phyloP scores from a whole-genome alignment of 1,284 basidiomycete genomes.

The Fomitopsis palustris region DNA sequence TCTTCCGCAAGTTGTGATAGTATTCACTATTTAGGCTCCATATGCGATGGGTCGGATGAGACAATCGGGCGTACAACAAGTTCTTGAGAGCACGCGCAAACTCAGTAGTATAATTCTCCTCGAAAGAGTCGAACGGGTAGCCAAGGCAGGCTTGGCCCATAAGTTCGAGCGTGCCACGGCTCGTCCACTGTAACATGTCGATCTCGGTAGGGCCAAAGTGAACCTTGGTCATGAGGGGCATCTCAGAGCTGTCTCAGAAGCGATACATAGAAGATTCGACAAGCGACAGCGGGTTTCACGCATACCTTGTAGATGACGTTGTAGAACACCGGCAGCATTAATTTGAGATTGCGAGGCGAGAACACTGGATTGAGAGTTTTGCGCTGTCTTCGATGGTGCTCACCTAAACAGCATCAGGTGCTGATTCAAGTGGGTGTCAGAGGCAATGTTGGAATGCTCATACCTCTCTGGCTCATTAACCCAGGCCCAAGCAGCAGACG shows the following conservation, averaged over 20 bases:
- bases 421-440: conserved; percentile 12
- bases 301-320: not conserved
- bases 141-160: conserved; percentile 36
- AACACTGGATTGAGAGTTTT: conserved; percentile 27
- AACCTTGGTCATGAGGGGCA: conserved; percentile 14
- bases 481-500: conserved; percentile 7
- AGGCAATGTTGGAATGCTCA: not conserved
- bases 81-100: not conserved
- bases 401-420: conserved; percentile 18
- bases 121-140: conserved; percentile 30
- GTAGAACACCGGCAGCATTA: conserved; percentile 23
- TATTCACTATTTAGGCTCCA: too few relatives aligned
- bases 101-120: not conserved
- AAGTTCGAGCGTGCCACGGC: conserved; percentile 33
- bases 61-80: not conserved
- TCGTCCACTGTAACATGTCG: conserved; percentile 32
- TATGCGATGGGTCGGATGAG: conserved; percentile 31
- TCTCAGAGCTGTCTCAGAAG: conserved; percentile 12
- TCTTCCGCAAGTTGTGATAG: too few relatives aligned
- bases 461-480: not conserved
- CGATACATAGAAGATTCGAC: not conserved
- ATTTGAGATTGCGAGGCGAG: conserved; percentile 20
- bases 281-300: not conserved
- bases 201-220: conserved; percentile 19
- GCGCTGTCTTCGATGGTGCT: conserved; percentile 23